A percentile compares a stretch with the other conserved stretches of the same genome.
Conservation (phyloP, 129 eudicot species). For the Solidago caesia region DNA sequence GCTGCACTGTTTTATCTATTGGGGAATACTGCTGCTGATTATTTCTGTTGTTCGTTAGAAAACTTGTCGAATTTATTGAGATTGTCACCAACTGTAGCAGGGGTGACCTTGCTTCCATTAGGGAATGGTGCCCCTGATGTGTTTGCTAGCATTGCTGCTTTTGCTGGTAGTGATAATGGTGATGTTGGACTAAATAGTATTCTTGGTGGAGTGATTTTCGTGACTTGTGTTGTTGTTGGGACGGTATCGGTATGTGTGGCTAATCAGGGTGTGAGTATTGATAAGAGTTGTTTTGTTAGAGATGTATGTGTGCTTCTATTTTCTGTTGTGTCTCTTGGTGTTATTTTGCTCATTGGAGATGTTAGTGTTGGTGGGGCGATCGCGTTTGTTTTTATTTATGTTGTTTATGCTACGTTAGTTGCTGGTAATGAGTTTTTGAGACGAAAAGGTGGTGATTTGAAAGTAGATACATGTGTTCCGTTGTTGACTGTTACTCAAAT, state of each 20-base stretch:
- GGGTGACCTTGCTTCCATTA: constrained; percentile 81
- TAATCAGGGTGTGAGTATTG: constrained; percentile 45
- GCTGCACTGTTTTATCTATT: constrained; percentile 62
- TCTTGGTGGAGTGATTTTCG: constrained; percentile 77
- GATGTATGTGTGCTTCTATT: constrained; percentile 62
- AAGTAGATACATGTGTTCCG: constrained; percentile 37
- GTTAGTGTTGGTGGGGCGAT: constrained; percentile 56
- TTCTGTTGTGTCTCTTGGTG: constrained; percentile 45
- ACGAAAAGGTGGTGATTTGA: constrained; percentile 20
- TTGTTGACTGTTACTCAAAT: constrained; percentile 44
- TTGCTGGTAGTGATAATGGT: constrained; percentile 57
- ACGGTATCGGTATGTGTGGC: constrained; percentile 53
- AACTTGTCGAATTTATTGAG: constrained; percentile 51
- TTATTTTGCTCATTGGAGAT: constrained; percentile 57
- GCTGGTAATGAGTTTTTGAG: constrained; percentile 53
- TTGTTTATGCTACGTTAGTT: constrained; percentile 57
- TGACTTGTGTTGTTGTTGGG: constrained; percentile 78
- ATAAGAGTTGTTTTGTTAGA: constrained; percentile 60
- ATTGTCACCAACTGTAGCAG: constrained; percentile 73
- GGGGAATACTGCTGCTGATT: constrained; percentile 87
- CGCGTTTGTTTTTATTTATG: constrained; percentile 64
- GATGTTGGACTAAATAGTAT: constrained; percentile 83
- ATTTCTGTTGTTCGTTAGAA: constrained; percentile 78
- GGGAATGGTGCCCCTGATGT: constrained; percentile 96
- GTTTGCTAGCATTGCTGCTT: constrained; percentile 84